Evolutionary conservation across 108 stramenopile species (phyloP).

Genomic region (Fragilaria crotonensis): DNA sequence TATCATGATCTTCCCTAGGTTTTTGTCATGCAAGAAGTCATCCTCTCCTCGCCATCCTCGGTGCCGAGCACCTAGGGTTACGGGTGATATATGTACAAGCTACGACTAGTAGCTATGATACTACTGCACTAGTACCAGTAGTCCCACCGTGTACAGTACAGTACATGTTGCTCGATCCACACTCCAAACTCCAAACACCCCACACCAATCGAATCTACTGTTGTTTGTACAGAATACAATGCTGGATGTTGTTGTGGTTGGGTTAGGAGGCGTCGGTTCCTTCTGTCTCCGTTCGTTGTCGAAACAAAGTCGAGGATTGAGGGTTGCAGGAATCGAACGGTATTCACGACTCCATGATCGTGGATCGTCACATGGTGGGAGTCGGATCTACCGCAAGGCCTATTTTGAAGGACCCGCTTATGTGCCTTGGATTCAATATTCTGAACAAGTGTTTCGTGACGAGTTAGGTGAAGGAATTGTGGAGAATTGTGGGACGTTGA

Average conservation of each 20-base stretch:
- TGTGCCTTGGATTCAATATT: slow-evolving; percentile 36
- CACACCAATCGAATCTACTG: too few relatives aligned
- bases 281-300: slow-evolving; percentile 31
- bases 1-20: too few relatives aligned
- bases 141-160: too few relatives aligned
- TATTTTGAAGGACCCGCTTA: slow-evolving; percentile 44
- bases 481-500: slow-evolving; percentile 24
- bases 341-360: slow-evolving; percentile 15
- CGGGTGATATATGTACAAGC: too few relatives aligned
- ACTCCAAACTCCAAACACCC: too few relatives aligned
- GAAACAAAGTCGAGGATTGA: background rate
- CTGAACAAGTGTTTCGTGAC: slow-evolving; percentile 18
- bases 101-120: too few relatives aligned
- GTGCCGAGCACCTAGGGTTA: too few relatives aligned
- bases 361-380: slow-evolving; percentile 38
- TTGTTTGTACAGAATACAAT: too few relatives aligned
- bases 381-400: slow-evolving; percentile 36
- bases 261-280: slow-evolving; percentile 41
- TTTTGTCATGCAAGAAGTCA: too few relatives aligned
- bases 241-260: slow-evolving; percentile 35
- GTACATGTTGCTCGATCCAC: too few relatives aligned
- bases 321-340: slow-evolving; percentile 28
- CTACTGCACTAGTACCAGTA: too few relatives aligned
- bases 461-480: slow-evolving; percentile 11
- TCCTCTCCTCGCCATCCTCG: too few relatives aligned